Conservation (phyloP, 768 basidiomycete genomes). For the Lentinula aciculospora region DNA sequence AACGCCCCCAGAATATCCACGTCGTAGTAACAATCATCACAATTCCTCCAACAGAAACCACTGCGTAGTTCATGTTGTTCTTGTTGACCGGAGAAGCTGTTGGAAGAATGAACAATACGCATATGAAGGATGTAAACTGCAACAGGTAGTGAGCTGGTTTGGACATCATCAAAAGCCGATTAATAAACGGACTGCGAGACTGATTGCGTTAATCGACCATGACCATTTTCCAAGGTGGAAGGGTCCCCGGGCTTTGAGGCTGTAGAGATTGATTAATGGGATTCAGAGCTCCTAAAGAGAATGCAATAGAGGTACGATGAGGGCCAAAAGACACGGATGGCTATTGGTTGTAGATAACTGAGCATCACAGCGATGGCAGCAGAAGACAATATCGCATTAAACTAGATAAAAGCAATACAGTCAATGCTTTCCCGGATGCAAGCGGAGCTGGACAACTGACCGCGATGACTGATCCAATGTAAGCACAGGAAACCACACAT, state of each 20-base stretch:
- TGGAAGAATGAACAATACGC: slow-evolving; percentile 49
- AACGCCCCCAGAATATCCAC: slow-evolving; percentile 44
- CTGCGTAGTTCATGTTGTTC: slow-evolving; percentile 54
- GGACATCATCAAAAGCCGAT: not conserved
- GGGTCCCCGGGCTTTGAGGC: slow-evolving; percentile 42
- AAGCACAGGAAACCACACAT: slow-evolving; percentile 51
- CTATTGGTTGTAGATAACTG: slow-evolving; percentile 51
- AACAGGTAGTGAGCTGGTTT: not conserved
- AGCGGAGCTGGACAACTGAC: slow-evolving; percentile 25
- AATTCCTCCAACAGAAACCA: slow-evolving; percentile 46
- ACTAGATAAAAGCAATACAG: slow-evolving; percentile 20
- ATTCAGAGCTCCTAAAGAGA: slow-evolving; percentile 3
- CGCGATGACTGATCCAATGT: slow-evolving; percentile 51
- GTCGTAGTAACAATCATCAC: slow-evolving; percentile 36
- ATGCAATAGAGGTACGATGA: slow-evolving; percentile 28
- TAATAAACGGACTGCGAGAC: slow-evolving; percentile 32
- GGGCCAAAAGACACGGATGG: slow-evolving; percentile 55
- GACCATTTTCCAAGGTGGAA: slow-evolving; percentile 49
- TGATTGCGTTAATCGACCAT: slow-evolving; percentile 42
- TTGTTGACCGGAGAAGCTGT: slow-evolving; percentile 45
- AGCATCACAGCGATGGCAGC: slow-evolving; percentile 55
- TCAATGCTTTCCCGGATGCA: not conserved
- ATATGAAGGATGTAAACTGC: slow-evolving; percentile 49
- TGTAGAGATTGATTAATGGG: slow-evolving; percentile 15
- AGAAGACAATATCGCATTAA: slow-evolving; percentile 52